Evolutionary conservation across 352 stramenopile species (phyloP).

Genomic region (Globisporangium alternatum): DNA sequence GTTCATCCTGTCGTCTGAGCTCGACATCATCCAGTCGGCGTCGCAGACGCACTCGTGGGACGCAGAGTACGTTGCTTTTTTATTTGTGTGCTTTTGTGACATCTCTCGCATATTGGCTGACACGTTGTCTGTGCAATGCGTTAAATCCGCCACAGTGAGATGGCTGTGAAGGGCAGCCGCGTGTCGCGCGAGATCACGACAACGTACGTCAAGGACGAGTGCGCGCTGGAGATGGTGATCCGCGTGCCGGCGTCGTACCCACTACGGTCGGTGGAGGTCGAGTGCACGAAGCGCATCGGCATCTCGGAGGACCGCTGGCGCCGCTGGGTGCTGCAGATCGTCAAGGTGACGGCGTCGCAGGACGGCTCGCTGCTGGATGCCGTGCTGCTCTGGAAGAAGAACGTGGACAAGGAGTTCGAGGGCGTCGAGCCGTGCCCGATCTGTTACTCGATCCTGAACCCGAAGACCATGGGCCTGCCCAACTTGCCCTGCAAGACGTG

Average conservation of each 20-base stretch:
- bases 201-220: conserved; percentile 93
- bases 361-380: conserved; percentile 90
- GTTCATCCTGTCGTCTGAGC: conserved; percentile 68
- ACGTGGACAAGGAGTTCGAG: conserved; percentile 92
- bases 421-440: conserved; percentile 91
- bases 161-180: conserved; percentile 84
- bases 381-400: conserved; percentile 91
- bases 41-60: conserved; percentile 59
- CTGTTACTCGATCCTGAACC: conserved; percentile 91
- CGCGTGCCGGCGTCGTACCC: conserved; percentile 86
- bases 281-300: conserved; percentile 89
- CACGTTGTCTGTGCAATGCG: neutral
- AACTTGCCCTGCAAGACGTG: conserved; percentile 90
- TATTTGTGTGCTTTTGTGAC: conserved; percentile 2
- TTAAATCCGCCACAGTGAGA: conserved; percentile 39
- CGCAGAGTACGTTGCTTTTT: conserved; percentile 36
- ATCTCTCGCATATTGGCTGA: neutral
- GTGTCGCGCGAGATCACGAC: conserved; percentile 89
- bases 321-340: conserved; percentile 92
- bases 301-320: conserved; percentile 90
- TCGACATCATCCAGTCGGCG: conserved; percentile 73
- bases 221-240: conserved; percentile 88
- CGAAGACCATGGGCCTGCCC: conserved; percentile 87
- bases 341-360: conserved; percentile 85
- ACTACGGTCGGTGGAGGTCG: conserved; percentile 89